These are phyloP conservation scores for Microdochium paspali DNA, from an alignment of 2,329 filamentous ascomycete species.

Conservation along the genomic window DNA sequence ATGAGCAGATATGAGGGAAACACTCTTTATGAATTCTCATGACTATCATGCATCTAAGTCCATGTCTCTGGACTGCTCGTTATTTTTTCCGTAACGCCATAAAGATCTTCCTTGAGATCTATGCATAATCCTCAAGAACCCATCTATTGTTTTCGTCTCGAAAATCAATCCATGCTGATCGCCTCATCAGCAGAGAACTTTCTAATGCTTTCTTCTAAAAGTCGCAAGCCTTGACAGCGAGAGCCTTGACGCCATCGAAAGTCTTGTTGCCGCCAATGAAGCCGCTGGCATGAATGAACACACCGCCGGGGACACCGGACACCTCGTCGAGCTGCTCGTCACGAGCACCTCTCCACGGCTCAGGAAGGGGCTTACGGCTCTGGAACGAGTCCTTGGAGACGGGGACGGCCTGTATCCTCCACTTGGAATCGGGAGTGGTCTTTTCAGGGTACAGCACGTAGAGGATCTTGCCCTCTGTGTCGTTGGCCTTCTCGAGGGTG, in stretches of 20 bases:
- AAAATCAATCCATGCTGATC: not conserved
- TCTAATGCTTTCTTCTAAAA: conserved; percentile 12
- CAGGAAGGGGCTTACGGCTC: conserved; percentile 84
- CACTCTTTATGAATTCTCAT: no score
- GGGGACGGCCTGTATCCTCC: conserved; percentile 91
- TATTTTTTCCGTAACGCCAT: not conserved
- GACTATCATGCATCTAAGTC: not conserved
- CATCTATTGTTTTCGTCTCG: not conserved
- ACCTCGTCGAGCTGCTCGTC: conserved; percentile 76
- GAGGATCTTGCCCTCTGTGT: conserved; percentile 49
- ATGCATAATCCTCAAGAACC: not conserved
- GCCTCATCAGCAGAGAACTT: not conserved
- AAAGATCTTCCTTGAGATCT: not conserved
- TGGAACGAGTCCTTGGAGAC: conserved; percentile 77
- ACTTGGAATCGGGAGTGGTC: conserved; percentile 65
- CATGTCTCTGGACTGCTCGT: not conserved
- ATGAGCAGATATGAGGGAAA: no score
- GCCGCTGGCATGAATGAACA: conserved; percentile 90
- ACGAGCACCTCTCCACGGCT: conserved; percentile 83
- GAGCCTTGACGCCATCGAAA: conserved; percentile 75
- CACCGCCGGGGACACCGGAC: conserved; percentile 59
- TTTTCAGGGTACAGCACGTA: conserved; percentile 92
- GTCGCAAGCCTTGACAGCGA: conserved; percentile 69
- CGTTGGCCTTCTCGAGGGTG: conserved; percentile 56
- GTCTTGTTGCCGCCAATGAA: conserved; percentile 96